Evolutionary conservation across 768 basidiomycete species (phyloP), one percentile per base, ranked within the genome.

Genomic region (Leccinum subgranulosum): DNA sequence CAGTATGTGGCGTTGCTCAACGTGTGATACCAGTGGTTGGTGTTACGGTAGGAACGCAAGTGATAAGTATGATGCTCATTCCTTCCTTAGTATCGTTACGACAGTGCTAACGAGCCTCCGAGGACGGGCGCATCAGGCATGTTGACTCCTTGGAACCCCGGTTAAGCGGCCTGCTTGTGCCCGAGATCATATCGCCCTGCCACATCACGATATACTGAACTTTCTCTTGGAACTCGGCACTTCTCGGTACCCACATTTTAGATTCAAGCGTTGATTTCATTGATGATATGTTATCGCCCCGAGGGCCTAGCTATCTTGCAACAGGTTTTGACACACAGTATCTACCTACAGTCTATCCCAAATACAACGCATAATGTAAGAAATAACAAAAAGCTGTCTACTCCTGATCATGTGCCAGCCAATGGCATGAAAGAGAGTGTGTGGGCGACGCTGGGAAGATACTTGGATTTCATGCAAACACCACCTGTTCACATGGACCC

Each of bases 311-410:
- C 45, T 46, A 46, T 46, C 25, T 46, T 46, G n/a, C 14, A 9
- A 27, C 33, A 23, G 33, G 28, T 56, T n/a, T 23, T 45, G 39
- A 56, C 45, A 33, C 27, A 39, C 28, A 23, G 49, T 33, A 48
- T 54, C 55, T 62, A 27, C 43, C 55, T 46, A 51, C 55, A 47
- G 19, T 47, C 43, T 57, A 56, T 39, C 39, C 17, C 27, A 28
- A n/a, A 51, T 43, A 60, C 56, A 54, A 54, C 57, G 51, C 36
- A 67, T 69, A 64, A 66, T 43, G 46, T 65, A 49, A 69, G 55
- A 55, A 60, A 67, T 69, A 69, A 67, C 54, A 54, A 55, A 57
- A 61, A 41, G n/a, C 25, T 43, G 48, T 63, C 31, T 66, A 64
- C 49, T 14, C 47, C 56, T 60, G 51, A 57, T 27, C 54, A 19